Percentiles rank a stretch among this genome's conserved stretches.
Conservation (phyloP, 768 basidiomycete species). For the Rubroboletus pulcherrimus region DNA sequence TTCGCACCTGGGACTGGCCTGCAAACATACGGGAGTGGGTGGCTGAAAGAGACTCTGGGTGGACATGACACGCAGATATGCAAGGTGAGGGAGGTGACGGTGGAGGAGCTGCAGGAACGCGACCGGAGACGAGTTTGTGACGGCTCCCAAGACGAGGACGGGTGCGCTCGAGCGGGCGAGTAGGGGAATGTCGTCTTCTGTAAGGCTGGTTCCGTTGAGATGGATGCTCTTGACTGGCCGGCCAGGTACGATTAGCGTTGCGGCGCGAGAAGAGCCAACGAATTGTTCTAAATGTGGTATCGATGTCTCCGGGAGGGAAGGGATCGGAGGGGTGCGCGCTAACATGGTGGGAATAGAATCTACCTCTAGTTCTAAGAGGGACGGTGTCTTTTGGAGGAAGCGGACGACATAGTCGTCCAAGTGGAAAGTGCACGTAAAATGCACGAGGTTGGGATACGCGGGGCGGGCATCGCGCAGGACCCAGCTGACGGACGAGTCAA, state of each 20-base stretch:
- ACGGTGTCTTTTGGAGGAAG: conserved; percentile 56
- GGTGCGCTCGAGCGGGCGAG: conserved; percentile 48
- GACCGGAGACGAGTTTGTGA: conserved; percentile 54
- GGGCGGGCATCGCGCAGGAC: conserved; percentile 38
- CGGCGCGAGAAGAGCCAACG: conserved; percentile 55
- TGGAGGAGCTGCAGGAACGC: conserved; percentile 56
- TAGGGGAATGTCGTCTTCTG: conserved; percentile 50
- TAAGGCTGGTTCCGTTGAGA: conserved; percentile 57
- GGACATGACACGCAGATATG: conserved; percentile 63
- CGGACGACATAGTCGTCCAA: conserved; percentile 54
- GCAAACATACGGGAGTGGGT: conserved; percentile 43
- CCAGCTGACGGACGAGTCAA: conserved; percentile 52
- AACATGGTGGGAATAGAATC: conserved; percentile 33
- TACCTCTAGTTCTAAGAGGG: conserved; percentile 57
- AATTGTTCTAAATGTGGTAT: conserved; percentile 50
- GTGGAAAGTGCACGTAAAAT: conserved; percentile 58
- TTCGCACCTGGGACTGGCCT: not conserved
- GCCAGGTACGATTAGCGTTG: conserved; percentile 55
- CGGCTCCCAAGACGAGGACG: conserved; percentile 55
- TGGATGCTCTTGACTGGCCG: conserved; percentile 64
- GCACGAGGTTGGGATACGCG: conserved; percentile 46
- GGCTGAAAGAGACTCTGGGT: conserved; percentile 48
- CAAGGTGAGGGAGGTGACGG: conserved; percentile 53
- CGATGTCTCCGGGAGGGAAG: conserved; percentile 32
- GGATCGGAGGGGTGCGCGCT: conserved; percentile 20